Percentiles rank a stretch among this genome's conserved stretches.
Evolutionary conservation across 2,329 filamentous ascomycete genomes (phyloP).

Genomic region (Aspergillus costaricaensis): DNA sequence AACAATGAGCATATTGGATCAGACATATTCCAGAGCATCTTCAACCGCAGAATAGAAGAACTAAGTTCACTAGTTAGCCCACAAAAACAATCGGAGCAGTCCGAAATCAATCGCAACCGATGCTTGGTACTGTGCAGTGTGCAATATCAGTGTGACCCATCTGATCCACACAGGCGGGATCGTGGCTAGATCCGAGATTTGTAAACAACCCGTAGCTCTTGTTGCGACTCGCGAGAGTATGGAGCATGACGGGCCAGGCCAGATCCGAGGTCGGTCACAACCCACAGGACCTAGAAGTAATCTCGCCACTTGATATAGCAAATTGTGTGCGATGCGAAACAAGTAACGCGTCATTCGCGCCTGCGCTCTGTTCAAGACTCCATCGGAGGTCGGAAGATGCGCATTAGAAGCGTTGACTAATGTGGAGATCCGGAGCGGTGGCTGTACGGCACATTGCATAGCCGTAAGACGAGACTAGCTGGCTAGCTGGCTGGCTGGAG

Average conservation of each 20-base stretch:
- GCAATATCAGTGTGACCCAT: slow-evolving; percentile 1
- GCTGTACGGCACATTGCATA: slow-evolving; percentile 2
- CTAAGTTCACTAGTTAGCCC: not conserved
- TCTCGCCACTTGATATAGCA: not conserved
- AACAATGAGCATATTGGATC: not conserved
- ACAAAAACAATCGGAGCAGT: not conserved
- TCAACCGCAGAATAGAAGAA: not conserved
- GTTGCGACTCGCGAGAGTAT: not conserved
- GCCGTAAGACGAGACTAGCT: not conserved
- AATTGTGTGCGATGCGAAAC: not conserved
- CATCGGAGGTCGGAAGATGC: not conserved
- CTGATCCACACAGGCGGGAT: not conserved
- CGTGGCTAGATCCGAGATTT: slow-evolving; percentile 1
- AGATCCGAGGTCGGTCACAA: not conserved
- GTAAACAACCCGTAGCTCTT: not conserved
- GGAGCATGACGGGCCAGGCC: not conserved
- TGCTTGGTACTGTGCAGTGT: not conserved
- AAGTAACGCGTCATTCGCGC: not conserved
- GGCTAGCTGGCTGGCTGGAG: not conserved
- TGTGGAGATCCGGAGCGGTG: slow-evolving; percentile 1
- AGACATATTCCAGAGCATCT: not conserved
- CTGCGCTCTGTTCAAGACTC: not conserved
- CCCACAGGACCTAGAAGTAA: not conserved
- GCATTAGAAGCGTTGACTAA: not conserved
- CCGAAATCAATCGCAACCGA: not conserved